These are phyloP conservation scores for Magnusiomyces tetraspermus DNA, from an alignment of 1,139 yeast genomes.

Conservation along the genomic window DNA sequence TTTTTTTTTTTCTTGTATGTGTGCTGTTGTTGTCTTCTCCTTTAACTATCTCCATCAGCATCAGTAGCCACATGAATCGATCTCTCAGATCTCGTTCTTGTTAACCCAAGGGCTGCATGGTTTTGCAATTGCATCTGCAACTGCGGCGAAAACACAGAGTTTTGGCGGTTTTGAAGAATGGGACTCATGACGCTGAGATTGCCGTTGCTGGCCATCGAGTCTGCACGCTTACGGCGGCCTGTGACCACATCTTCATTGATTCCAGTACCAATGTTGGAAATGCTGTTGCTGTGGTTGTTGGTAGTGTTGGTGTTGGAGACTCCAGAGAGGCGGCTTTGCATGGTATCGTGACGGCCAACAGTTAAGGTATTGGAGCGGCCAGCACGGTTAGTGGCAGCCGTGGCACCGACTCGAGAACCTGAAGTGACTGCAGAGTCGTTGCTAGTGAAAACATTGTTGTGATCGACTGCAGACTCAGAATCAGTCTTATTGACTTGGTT, in stretches of 20 bases:
- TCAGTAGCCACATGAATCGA: too few relatives aligned
- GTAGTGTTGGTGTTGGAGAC: too few relatives aligned
- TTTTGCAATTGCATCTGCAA: not conserved
- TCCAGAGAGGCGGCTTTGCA: not conserved
- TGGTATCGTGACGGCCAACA: not conserved
- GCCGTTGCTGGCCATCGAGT: not conserved
- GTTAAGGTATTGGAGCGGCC: not conserved
- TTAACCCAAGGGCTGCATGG: not conserved
- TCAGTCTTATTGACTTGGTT: not conserved
- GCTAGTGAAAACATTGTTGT: not conserved
- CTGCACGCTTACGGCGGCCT: not conserved
- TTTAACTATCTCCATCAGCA: too few relatives aligned
- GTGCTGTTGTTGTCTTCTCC: too few relatives aligned
- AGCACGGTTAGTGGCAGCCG: not conserved
- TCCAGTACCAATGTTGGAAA: not conserved
- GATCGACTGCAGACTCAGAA: too few relatives aligned
- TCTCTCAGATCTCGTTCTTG: not conserved
- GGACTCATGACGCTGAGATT: not conserved
- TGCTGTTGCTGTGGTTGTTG: not conserved
- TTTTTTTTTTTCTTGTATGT: too few relatives aligned
- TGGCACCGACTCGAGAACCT: not conserved
- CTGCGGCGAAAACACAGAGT: not conserved
- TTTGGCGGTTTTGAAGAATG: not conserved
- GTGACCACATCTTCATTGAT: not conserved
- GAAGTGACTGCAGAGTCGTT: not conserved